Base-by-base conservation (phyloP, 345 rosid species). In the Lepidium sativum region DNA sequence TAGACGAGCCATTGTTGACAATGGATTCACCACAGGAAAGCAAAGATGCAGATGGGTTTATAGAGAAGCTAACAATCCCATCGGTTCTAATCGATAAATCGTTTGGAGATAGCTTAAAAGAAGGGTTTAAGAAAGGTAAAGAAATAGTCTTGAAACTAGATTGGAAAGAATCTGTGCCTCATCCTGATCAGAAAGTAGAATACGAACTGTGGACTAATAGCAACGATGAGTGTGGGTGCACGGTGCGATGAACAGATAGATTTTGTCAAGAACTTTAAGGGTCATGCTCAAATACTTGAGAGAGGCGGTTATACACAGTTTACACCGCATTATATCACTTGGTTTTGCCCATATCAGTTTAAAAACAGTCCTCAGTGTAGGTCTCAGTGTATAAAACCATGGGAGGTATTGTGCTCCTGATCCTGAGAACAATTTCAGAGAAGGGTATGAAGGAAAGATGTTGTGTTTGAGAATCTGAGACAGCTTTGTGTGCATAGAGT, bases 381-480 rank as follows among this genome's bases (percentile, higher is more conserved):
- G 81, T 87, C 98, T 59, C 98, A 89, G 79, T 92, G 98, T 79
- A 92, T 92, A 79, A 79, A 89, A 92, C 87, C 73, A 62, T 27
- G 97, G 98, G 15, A 85, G 97, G 65, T 92, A 92, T 60, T 92
- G 98, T 47, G 98, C 97, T 5, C 98, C 98, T 27, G 98, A 92
- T 74, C 98, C 97, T 1, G 98, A 92, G 75, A 80, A 84, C 62
- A 82, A 86, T 53, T 89, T 92, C 25, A 79, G 77, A 43, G 80
- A 70, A 71, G 98, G 98, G n/a, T 92, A 89, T 62, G 76, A 89
- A 54, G 98, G 42, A 92, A 92, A 70, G 98, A 89, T 77, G 92
- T 92, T 69, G 97, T 92, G 44, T 54, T 82, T 68, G 98, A 92
- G 92, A 92, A 92, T 78, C 68, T 92, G 76, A 87, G 97, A 75